A percentile compares a stretch with the other conserved stretches of the same genome.
Conservation (phyloP, 2,329 filamentous ascomycete genomes). For the Paecilomyces sp. region DNA sequence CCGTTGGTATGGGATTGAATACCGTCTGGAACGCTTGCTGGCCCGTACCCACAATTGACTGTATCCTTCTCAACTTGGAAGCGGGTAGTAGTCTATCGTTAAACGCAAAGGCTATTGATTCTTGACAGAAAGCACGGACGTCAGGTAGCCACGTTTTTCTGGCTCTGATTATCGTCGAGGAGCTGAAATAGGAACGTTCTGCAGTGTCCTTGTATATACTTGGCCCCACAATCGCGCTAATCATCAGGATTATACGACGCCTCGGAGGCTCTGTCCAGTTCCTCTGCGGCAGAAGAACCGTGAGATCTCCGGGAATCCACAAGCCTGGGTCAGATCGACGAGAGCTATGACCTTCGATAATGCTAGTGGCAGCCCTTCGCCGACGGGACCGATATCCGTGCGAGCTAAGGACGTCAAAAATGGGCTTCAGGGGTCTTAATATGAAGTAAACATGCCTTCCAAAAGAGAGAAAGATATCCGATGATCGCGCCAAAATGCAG, state of each 20-base stretch:
- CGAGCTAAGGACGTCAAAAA: background rate
- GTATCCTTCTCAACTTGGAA: background rate
- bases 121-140: background rate
- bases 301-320: background rate
- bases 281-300: background rate
- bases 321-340: background rate
- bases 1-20: background rate
- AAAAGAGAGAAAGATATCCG: background rate
- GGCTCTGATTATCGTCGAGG: background rate
- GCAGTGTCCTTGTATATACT: background rate
- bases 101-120: background rate
- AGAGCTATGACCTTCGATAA: background rate
- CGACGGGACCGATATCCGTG: background rate
- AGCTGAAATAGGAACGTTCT: no score
- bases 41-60: background rate
- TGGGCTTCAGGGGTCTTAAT: background rate
- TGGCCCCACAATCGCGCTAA: background rate
- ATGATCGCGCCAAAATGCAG: background rate
- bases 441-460: background rate
- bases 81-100: background rate
- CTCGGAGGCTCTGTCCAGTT: background rate
- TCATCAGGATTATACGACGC: background rate
- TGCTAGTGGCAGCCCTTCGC: background rate
- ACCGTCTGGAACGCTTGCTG: background rate
- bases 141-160: background rate